A percentile compares a stretch with the other conserved stretches of the same genome.
Evolutionary conservation across 2,329 filamentous ascomycete genomes (phyloP).

Genomic region (Gnomoniopsis sp.): DNA sequence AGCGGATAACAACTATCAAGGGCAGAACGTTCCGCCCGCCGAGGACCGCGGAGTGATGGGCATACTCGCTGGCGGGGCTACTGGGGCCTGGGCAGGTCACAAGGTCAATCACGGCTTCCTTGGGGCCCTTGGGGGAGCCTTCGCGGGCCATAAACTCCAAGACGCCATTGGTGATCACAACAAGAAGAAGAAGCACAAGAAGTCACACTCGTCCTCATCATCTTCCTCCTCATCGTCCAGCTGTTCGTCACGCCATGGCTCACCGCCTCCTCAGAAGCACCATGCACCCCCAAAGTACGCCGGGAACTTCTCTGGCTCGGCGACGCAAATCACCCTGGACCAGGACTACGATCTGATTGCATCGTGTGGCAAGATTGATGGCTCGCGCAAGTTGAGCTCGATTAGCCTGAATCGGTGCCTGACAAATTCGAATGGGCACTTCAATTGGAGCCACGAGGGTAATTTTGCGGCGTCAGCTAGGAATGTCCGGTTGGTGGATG

Average conservation of each 20-base stretch:
- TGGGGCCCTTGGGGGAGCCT: conserved; percentile 43
- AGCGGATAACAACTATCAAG: conserved; percentile 1
- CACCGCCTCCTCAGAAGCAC: not conserved
- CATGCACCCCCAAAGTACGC: not conserved
- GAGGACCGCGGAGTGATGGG: conserved; percentile 40
- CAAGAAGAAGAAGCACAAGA: conserved; percentile 32
- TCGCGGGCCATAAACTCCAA: conserved; percentile 41
- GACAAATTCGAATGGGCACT: conserved; percentile 18
- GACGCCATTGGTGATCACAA: conserved; percentile 33
- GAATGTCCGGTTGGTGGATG: conserved; percentile 17
- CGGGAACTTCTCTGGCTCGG: conserved; percentile 19
- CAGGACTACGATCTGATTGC: conserved; percentile 20
- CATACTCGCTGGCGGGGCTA: conserved; percentile 41
- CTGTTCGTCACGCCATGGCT: not conserved
- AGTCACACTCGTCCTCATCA: conserved; percentile 16
- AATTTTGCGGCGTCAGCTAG: conserved; percentile 18
- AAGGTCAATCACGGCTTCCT: conserved; percentile 45
- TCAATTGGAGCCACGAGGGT: conserved; percentile 17
- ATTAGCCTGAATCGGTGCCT: conserved; percentile 19
- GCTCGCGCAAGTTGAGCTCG: conserved; percentile 16
- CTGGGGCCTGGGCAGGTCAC: conserved; percentile 42
- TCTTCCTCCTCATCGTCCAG: not conserved
- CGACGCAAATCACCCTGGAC: conserved; percentile 15
- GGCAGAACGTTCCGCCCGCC: not conserved
- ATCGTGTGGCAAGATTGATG: conserved; percentile 17